Evolutionary conservation across 1,139 yeast genomes (phyloP).

Genomic region (Yarrowia galli): DNA sequence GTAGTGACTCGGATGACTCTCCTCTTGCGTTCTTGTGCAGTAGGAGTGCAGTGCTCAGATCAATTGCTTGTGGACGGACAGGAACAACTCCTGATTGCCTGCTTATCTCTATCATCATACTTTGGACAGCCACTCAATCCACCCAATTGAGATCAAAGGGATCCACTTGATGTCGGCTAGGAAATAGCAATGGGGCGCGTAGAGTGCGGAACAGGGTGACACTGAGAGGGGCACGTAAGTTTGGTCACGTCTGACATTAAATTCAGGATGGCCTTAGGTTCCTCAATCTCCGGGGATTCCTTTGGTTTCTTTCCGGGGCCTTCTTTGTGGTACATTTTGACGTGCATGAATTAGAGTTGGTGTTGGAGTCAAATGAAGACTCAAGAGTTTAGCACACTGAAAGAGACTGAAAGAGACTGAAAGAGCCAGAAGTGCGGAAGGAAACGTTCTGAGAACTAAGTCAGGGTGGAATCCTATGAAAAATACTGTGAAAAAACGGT

Average conservation of each 20-base stretch:
- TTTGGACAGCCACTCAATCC: constrained; percentile 3
- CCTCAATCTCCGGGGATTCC: constrained; percentile 26
- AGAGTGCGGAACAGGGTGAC: neutral
- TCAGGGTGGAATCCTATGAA: too few species aligned
- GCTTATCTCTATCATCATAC: too few species aligned
- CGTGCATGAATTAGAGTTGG: neutral
- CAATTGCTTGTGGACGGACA: too few species aligned
- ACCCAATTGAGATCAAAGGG: too few species aligned
- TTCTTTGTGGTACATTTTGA: constrained; percentile 1
- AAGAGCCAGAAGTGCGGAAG: neutral
- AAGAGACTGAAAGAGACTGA: neutral
- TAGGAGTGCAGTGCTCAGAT: neutral
- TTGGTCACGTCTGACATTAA: constrained; percentile 14
- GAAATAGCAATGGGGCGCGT: neutral
- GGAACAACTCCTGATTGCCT: too few species aligned
- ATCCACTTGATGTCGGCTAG: neutral
- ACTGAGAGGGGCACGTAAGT: constrained; percentile 7
- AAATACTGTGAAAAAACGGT: too few species aligned
- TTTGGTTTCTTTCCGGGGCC: constrained; percentile 20
- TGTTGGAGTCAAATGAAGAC: constrained; percentile 4
- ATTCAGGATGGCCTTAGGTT: constrained; percentile 7
- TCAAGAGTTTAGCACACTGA: constrained; percentile 6
- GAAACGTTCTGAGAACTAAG: too few species aligned
- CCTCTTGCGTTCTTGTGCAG: neutral
- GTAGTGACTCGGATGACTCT: constrained; percentile 22